Base-by-base conservation (phyloP, 805 yeast species). In the Pichia eremophila region DNA sequence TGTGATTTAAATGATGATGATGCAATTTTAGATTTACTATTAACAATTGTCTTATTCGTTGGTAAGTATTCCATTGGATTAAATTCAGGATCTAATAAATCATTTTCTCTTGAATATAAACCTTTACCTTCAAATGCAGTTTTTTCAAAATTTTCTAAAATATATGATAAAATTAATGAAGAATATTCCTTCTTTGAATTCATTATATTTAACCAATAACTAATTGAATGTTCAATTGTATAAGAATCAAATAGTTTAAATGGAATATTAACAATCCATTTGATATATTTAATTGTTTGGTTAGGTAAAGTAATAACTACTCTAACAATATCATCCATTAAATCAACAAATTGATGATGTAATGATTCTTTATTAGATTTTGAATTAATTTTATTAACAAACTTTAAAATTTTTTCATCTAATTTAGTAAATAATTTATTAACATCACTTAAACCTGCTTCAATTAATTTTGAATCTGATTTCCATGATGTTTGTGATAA, bases 61-160 rank as follows among this genome's bases (percentile, higher is more conserved):
- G 99, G 97, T 1, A 89, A 68, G 57, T 93, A 93, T 53, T 86
- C 93, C 99, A 93, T 93, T 45, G 71, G 73, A 53, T 77, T 67
- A 62, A 71, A 82, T 47, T 82, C 85, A 25, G 91, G 82, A 47
- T 72, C 68, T 0, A 56, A 58, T 8, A 78, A 61, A 61, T 89
- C 95, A 53, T 67, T 66, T 7, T 64, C 56, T 5, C 68, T 71
- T 8, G 82, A 75, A 62, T 77, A 90, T 11, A 91, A 62, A 4
- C 98, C 97, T 39, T 67, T 67, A 28, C 68, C 67, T 31, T 71
- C 66, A 35, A 75, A 72, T 40, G 88, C 76, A 1, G 91, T 75
- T 37, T 67, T 65, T 62, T 81, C 85, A 85, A 95, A 86, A 47
- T 75, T 73, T 40, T 72, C 69, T 28, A 82, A 75, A 32, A 93